These are phyloP conservation scores for Kwoniella europaea DNA, from an alignment of 768 basidiomycete species.

Conservation along the genomic window DNA sequence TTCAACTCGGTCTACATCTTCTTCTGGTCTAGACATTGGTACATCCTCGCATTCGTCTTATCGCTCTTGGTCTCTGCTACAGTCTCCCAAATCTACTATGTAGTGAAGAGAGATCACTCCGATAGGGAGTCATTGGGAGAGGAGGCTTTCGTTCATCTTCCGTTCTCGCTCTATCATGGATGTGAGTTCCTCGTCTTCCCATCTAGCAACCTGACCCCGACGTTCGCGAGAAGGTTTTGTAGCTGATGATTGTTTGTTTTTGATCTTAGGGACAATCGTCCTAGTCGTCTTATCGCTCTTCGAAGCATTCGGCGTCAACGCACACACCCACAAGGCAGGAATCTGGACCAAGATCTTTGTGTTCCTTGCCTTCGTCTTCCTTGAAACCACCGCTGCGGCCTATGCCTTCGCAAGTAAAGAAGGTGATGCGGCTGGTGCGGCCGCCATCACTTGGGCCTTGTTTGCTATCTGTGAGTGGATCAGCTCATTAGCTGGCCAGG, in stretches of 20 bases:
- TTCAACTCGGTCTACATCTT: constrained; percentile 89
- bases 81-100: constrained; percentile 88
- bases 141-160: constrained; percentile 90
- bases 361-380: constrained; percentile 92
- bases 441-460: constrained; percentile 90
- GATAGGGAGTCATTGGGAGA: constrained; percentile 69
- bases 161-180: constrained; percentile 94
- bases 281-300: constrained; percentile 57
- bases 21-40: constrained; percentile 80
- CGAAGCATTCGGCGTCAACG: constrained; percentile 69
- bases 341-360: constrained; percentile 94
- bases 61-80: constrained; percentile 82
- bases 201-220: constrained; percentile 61
- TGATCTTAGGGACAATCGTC: constrained; percentile 56
- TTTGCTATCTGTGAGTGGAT: constrained; percentile 80
- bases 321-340: constrained; percentile 68
- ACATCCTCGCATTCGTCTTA: constrained; percentile 76
- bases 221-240: constrained; percentile 56
- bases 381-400: constrained; percentile 86
- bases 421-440: constrained; percentile 89
- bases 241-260: constrained; percentile 9
- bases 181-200: constrained; percentile 36
- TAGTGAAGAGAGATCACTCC: constrained; percentile 82
- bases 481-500: background rate
- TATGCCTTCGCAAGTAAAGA: constrained; percentile 90